Base-by-base conservation (phyloP, 768 basidiomycete genomes). In the Kwoniella heveanensis region DNA sequence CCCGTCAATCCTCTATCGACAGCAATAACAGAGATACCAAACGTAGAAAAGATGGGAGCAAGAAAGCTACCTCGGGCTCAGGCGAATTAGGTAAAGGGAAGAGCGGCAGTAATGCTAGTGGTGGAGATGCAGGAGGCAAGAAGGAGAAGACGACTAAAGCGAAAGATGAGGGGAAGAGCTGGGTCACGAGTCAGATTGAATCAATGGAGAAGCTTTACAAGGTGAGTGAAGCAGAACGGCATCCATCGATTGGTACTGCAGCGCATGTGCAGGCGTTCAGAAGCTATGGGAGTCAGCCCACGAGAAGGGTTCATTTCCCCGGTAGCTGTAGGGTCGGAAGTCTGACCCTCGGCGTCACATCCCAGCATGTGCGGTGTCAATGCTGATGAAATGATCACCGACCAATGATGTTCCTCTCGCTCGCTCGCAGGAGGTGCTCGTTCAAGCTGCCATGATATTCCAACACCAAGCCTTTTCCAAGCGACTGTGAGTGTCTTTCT, bases 161-260 rank as follows among this genome's bases (percentile, higher is more conserved):
- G 26, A 26, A 57, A 37, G 25, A 21, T 0, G 26, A 48, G 10
- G 47, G 55, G 9, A 19, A 57, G 36, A 32, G 36, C 25, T 57
- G 54, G 55, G 19, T 64, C 1, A 3, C 21, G 15, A 55, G 57
- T 6, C 53, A 64, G 55, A 47, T 64, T 24, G 36, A 30, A 6
- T 52, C 29, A 48, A 64, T 64, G 62, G 62, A 64, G 27, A 64
- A 64, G 49, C 50, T 64, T 12, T 64, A 64, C 50, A 64, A 64
- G 49, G 60, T 62, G 24, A 25, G 59, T 52, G 1, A 17, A 24
- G 26, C 46, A 27, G 36, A 27, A 46, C 12, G 24, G 19, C 25
- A 21, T 19, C 4, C 15, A 26, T 4, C 55, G n/a, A n/a, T n/a
- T n/a, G n/a, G n/a, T n/a, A n/a, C n/a, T n/a, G n/a, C n/a, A n/a